A percentile compares a stretch with the other conserved stretches of the same genome.
Evolutionary conservation across 106 monocot genomes (phyloP).

Genomic region (Dendrobium huoshanense): DNA sequence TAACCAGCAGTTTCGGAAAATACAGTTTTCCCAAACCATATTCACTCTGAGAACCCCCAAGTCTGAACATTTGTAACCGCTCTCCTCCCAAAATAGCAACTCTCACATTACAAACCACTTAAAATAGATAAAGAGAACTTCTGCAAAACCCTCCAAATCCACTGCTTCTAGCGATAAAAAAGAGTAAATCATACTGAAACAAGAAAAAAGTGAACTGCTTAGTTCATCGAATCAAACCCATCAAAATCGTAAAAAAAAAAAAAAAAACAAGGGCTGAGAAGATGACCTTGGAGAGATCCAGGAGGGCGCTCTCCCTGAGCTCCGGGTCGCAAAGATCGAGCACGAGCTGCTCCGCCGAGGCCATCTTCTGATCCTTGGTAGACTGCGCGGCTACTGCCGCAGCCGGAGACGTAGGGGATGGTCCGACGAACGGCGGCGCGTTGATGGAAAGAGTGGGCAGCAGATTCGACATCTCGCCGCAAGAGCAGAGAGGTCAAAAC

Average conservation of each 20-base stretch:
- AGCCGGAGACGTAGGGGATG: slow-evolving; percentile 22
- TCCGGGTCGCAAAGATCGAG: slow-evolving; percentile 84
- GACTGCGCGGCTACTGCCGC: slow-evolving; percentile 11
- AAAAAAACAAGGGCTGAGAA: neutral
- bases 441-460: slow-evolving; percentile 39
- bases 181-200: neutral
- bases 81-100: neutral
- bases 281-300: slow-evolving; percentile 88
- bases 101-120: neutral
- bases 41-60: neutral
- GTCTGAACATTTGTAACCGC: neutral
- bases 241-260: neutral
- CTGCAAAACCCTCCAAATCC: neutral
- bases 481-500: neutral
- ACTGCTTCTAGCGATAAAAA: neutral
- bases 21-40: neutral
- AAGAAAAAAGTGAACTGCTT: neutral
- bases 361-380: slow-evolving; percentile 68
- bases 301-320: slow-evolving; percentile 89
- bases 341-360: slow-evolving; percentile 84
- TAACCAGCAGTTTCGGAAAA: neutral
- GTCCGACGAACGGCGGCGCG: slow-evolving; percentile 28
- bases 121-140: neutral
- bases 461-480: slow-evolving; percentile 39
- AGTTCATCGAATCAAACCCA: neutral